Base-by-base conservation (phyloP, 2,329 filamentous ascomycete genomes). In the Clonostachys byssicola region DNA sequence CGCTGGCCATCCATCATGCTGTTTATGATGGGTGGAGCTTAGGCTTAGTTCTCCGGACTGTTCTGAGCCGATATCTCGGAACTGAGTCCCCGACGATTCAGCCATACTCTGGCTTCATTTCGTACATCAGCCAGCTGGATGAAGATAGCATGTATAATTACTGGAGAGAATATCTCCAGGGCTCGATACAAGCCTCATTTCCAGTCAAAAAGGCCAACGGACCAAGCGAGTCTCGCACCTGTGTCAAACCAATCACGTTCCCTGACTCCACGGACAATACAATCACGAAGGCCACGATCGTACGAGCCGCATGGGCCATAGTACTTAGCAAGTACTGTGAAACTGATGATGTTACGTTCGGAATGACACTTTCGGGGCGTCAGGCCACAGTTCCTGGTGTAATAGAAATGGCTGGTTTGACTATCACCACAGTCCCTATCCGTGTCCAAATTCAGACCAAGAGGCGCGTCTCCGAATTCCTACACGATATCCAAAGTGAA, bases 1-100 rank as follows among this genome's bases (percentile, higher is more conserved):
- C 57, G 4, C 56, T 52, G 47, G 54, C 54, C 3, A 50, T 52
- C 4, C 60, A 63, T 23, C 60, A 62, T 34, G 50, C 59, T 3
- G 34, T 60, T 1, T 58, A 58, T 33, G 60, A 63, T 38, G 60
- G 58, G 4, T 60, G 92, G 92, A 92, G 89, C 0, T 77, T 91
- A 59, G 87, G 96, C 44, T 70, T 92, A 30, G 53, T 54, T 53
- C 52, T n/a, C 12, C 48, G 34, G 23, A 34, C 10, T 40, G 16
- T 56, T 1, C 43, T 52, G 9, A 18, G 46, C 12, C 35, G 40
- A 14, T 34, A 33, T 2, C 34, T 52, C 8, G 35, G 42, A 6
- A 43, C 12, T 13, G 17, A 47, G 43, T 5, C 13, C 44, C 43
- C 6, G 17, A 45, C 20, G 42, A 40, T 41, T 16, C 12, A 6